Evolutionary conservation across 208 protist genomes (phyloP).

Genomic region (Kentomonas sorsogonicus): DNA sequence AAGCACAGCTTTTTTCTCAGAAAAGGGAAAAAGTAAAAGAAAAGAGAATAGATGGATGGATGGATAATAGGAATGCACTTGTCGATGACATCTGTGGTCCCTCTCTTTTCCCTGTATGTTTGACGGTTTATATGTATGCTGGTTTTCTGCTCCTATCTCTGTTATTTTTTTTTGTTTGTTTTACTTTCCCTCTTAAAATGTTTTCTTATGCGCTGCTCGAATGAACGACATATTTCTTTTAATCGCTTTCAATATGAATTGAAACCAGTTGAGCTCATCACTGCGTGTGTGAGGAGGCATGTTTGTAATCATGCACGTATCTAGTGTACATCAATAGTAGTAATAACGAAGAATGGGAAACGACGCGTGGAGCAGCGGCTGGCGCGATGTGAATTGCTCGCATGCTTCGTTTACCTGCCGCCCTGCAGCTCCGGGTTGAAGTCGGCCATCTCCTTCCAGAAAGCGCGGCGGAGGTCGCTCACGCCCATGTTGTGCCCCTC

Average conservation of each 20-base stretch:
- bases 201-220: neutral
- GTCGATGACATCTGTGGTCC: too few species aligned
- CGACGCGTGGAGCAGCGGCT: too few species aligned
- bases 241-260: neutral
- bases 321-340: too few species aligned
- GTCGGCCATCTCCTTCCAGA: slow-evolving; percentile 83
- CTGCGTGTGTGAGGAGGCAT: too few species aligned
- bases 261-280: too few species aligned
- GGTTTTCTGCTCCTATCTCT: too few species aligned
- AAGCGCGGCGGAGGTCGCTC: slow-evolving; percentile 62
- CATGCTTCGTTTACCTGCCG: neutral
- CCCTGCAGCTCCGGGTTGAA: slow-evolving; percentile 62
- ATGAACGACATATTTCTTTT: neutral
- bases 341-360: slow-evolving; percentile 10
- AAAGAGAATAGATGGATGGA: slow-evolving; percentile 5
- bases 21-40: slow-evolving; percentile 9
- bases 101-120: too few species aligned
- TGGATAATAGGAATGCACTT: neutral
- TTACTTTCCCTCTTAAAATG: neutral
- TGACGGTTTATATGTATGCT: too few species aligned
- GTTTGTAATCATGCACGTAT: too few species aligned
- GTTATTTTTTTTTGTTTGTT: slow-evolving; percentile 3
- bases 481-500: slow-evolving; percentile 64
- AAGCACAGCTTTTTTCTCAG: slow-evolving; percentile 6
- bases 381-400: too few species aligned